phyloP scores from a whole-genome alignment of 2,329 filamentous ascomycete genomes.

The Xylaria hypoxylon region DNA sequence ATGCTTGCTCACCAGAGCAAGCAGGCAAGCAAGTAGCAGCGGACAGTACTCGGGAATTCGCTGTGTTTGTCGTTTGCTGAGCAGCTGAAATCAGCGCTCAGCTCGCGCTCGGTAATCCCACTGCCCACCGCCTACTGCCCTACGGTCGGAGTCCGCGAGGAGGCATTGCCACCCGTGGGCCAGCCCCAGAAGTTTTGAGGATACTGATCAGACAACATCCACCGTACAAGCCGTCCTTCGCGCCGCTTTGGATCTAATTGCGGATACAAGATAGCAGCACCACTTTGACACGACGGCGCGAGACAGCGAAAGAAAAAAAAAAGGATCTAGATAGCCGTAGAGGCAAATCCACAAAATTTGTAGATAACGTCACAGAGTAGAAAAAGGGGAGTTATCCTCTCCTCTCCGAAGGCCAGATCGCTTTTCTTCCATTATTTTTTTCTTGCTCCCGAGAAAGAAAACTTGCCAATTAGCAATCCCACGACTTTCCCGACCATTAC shows the following conservation, averaged over 20 bases:
- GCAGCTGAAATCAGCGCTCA: slow-evolving; percentile 16
- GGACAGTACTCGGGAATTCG: slow-evolving; percentile 6
- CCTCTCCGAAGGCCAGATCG: background rate
- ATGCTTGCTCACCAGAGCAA: background rate
- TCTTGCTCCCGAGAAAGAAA: slow-evolving; percentile 1
- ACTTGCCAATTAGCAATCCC: slow-evolving; percentile 26
- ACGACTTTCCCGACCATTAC: slow-evolving; percentile 25
- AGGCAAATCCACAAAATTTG: slow-evolving; percentile 9
- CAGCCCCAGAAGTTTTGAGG: slow-evolving; percentile 35
- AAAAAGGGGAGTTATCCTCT: slow-evolving; percentile 23
- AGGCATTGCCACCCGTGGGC: slow-evolving; percentile 36
- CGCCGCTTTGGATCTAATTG: slow-evolving; percentile 14
- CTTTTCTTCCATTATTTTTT: slow-evolving; percentile 1
- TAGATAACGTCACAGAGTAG: slow-evolving; percentile 18
- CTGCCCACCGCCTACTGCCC: too few species aligned
- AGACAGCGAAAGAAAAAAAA: slow-evolving; percentile 17
- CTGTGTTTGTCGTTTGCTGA: slow-evolving; percentile 21
- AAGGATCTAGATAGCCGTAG: slow-evolving; percentile 19
- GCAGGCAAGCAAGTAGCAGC: background rate
- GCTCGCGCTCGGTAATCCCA: slow-evolving; percentile 25
- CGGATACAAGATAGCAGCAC: slow-evolving; percentile 27
- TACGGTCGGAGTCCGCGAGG: slow-evolving; percentile 34
- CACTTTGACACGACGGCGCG: slow-evolving; percentile 25
- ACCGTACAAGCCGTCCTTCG: slow-evolving; percentile 2
- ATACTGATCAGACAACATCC: slow-evolving; percentile 35